Conservation (phyloP, 768 basidiomycete genomes). For the Russula griseocarnosa region DNA sequence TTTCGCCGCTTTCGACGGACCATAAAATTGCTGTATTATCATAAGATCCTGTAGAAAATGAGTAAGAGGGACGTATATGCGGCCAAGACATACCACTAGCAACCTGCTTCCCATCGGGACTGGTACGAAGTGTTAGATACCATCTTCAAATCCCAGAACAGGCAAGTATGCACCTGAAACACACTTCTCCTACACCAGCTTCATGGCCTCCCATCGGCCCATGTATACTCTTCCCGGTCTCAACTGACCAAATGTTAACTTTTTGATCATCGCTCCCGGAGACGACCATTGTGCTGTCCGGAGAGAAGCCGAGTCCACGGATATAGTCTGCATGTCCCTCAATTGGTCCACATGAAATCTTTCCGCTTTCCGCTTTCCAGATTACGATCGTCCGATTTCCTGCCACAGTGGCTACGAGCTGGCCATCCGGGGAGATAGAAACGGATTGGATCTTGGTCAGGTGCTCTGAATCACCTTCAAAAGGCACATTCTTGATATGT, state of each 20-base stretch:
- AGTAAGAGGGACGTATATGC: no score
- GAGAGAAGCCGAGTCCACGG: slow-evolving; percentile 21
- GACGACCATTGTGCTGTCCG: slow-evolving; percentile 23
- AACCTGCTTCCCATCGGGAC: slow-evolving; percentile 23
- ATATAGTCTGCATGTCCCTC: slow-evolving; percentile 23
- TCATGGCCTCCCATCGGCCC: slow-evolving; percentile 20
- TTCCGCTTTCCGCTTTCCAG: slow-evolving; percentile 24
- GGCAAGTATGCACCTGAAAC: slow-evolving; percentile 13
- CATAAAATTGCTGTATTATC: slow-evolving; percentile 18
- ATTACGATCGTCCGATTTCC: slow-evolving; percentile 9
- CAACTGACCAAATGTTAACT: slow-evolving; percentile 21
- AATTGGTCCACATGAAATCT: slow-evolving; percentile 19
- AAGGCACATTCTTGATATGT: background rate
- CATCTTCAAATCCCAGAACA: background rate
- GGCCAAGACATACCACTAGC: slow-evolving; percentile 12
- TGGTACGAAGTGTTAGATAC: background rate
- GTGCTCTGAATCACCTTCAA: slow-evolving; percentile 9
- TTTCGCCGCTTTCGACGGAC: slow-evolving; percentile 15
- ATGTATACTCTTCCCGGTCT: slow-evolving; percentile 14
- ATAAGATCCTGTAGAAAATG: slow-evolving; percentile 12
- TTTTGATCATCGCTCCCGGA: slow-evolving; percentile 25
- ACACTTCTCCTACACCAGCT: slow-evolving; percentile 9
- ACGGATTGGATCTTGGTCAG: slow-evolving; percentile 12
- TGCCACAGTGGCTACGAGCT: slow-evolving; percentile 14
- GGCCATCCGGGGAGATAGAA: slow-evolving; percentile 23